phyloP scores from a whole-genome alignment of 257 asterid genomes.

The Forsythia suspensa region DNA sequence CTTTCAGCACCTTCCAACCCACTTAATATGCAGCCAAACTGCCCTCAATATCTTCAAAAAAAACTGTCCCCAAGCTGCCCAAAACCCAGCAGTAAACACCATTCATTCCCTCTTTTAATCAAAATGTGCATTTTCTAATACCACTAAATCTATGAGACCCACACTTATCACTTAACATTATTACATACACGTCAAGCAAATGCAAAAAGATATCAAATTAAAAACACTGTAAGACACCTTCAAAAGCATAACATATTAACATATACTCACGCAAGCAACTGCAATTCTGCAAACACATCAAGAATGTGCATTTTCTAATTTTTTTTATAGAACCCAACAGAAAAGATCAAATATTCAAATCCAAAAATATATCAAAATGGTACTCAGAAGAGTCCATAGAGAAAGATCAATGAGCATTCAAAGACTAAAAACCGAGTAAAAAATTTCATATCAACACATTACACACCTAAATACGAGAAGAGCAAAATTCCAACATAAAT shows the following conservation, averaged over 20 bases:
- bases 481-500: neutral
- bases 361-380: neutral
- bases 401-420: neutral
- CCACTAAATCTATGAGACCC: no score
- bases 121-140: no score
- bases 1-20: no score
- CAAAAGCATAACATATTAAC: neutral
- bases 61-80: no score
- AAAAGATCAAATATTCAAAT: neutral
- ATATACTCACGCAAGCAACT: neutral
- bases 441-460: neutral
- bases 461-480: neutral
- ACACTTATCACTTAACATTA: no score
- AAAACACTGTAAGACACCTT: no score
- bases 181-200: neutral
- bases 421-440: conserved; percentile 10
- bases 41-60: no score
- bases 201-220: neutral
- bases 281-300: neutral
- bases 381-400: neutral
- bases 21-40: no score
- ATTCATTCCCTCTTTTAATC: no score
- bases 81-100: no score
- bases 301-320: no score
- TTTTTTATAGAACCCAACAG: neutral